phyloP scores from a whole-genome alignment of 2,329 filamentous ascomycete species.

The Lizonia empirigonia region DNA sequence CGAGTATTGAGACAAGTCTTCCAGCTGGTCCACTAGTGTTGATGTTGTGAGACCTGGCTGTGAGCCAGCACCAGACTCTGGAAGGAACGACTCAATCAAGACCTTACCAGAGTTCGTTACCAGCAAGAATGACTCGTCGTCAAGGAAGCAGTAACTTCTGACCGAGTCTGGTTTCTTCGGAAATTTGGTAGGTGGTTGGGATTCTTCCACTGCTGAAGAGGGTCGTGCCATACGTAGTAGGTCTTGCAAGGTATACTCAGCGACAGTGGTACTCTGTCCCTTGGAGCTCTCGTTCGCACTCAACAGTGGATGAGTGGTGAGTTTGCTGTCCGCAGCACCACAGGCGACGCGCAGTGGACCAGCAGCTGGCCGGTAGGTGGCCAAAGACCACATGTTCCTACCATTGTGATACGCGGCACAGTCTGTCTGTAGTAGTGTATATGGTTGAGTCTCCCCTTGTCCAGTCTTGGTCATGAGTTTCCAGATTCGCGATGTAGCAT shows the following conservation, averaged over 20 bases:
- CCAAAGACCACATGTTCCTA: slow-evolving; percentile 84
- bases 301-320: slow-evolving; percentile 43
- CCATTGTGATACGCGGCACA: slow-evolving; percentile 73
- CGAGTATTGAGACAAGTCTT: slow-evolving; percentile 56
- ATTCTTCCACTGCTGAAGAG: neutral
- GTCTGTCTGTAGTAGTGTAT: slow-evolving; percentile 58
- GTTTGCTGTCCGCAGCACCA: slow-evolving; percentile 81
- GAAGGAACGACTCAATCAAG: slow-evolving; percentile 48
- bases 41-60: slow-evolving; percentile 23
- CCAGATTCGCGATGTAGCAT: slow-evolving; percentile 79
- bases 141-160: slow-evolving; percentile 68
- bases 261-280: neutral
- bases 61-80: neutral
- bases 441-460: slow-evolving; percentile 16
- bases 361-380: slow-evolving; percentile 9
- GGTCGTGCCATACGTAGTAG: slow-evolving; percentile 24
- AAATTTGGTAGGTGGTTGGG: slow-evolving; percentile 14
- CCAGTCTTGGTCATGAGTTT: slow-evolving; percentile 28
- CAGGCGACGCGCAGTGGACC: slow-evolving; percentile 25
- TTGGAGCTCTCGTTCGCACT: neutral
- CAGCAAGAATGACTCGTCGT: slow-evolving; percentile 59
- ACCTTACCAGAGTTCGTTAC: slow-evolving; percentile 65
- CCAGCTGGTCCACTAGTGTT: slow-evolving; percentile 37
- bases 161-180: slow-evolving; percentile 51
- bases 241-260: slow-evolving; percentile 37